A percentile compares a stretch with the other conserved stretches of the same genome.
Conservation (phyloP, 1,284 basidiomycete genomes). For the Irpex sp. region DNA sequence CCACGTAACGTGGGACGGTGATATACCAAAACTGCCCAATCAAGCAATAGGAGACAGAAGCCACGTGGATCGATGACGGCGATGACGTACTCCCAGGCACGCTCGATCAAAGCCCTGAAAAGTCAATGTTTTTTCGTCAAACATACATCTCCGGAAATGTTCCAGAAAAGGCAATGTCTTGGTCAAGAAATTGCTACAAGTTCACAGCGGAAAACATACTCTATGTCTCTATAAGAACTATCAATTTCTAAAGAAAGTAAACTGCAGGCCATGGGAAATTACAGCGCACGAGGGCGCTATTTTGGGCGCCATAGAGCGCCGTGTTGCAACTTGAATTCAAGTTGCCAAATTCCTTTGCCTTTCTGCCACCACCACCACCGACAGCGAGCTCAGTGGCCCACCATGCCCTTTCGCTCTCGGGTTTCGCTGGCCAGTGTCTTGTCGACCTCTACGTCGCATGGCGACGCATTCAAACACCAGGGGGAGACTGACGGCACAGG, state of each 20-base stretch:
- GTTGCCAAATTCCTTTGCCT: not conserved
- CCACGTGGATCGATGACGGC: not conserved
- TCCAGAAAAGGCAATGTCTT: no score
- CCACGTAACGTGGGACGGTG: not conserved
- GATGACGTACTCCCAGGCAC: not conserved
- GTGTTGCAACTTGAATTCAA: no score
- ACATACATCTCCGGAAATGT: no score
- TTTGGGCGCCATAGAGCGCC: not conserved
- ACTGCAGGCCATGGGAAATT: not conserved
- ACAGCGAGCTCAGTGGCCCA: not conserved
- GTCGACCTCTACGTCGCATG: constrained; percentile 2
- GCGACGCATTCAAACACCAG: not conserved
- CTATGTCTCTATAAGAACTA: no score
- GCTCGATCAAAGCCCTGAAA: not conserved
- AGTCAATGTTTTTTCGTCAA: no score
- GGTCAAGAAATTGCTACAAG: no score
- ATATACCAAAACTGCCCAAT: not conserved
- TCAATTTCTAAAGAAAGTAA: no score
- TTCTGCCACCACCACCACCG: not conserved
- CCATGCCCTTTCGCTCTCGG: constrained; percentile 12
- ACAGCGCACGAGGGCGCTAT: not conserved
- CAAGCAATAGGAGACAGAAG: not conserved
- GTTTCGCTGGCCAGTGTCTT: constrained; percentile 9
- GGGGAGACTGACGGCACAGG: not conserved
- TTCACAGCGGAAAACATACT: no score